Conservation (phyloP, 2,329 filamentous ascomycete genomes). For the Arthrobotrys iridis region DNA sequence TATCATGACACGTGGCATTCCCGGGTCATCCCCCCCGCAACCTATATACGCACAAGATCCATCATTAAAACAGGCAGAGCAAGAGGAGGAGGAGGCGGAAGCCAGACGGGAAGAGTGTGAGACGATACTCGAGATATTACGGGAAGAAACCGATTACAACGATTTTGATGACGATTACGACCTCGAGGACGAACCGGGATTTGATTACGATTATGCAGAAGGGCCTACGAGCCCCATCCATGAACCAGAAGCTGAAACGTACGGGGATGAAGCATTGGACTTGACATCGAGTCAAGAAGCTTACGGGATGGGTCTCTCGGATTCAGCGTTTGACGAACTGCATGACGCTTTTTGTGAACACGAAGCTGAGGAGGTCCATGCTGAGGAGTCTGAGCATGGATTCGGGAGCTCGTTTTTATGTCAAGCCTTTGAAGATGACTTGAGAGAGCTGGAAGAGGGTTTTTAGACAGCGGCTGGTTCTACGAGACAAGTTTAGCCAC, state of each 20-base stretch:
- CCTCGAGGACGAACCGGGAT: conserved; percentile 25
- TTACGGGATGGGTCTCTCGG: conserved; percentile 42
- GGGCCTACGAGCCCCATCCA: conserved; percentile 28
- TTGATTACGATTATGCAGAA: conserved; percentile 42
- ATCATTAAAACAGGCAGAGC: conserved; percentile 5
- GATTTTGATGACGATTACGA: conserved; percentile 52
- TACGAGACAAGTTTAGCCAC: conserved; percentile 3
- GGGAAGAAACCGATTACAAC: conserved; percentile 50
- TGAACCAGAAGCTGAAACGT: conserved; percentile 13
- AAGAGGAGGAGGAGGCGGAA: conserved; percentile 3
- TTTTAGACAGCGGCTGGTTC: conserved; percentile 1
- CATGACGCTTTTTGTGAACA: conserved; percentile 24
- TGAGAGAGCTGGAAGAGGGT: conserved; percentile 44
- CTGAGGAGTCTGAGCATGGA: conserved; percentile 9
- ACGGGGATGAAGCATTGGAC: conserved; percentile 4
- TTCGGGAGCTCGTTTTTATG: conserved; percentile 36
- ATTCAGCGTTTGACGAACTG: conserved; percentile 47
- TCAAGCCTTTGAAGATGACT: conserved; percentile 41
- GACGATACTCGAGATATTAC: conserved; percentile 19
- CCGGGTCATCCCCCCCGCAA: conserved; percentile 23
- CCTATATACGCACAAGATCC: not conserved
- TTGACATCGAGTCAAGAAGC: conserved; percentile 32
- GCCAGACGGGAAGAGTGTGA: conserved; percentile 39
- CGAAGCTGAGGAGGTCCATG: not conserved
- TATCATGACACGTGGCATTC: not conserved